Conservation (phyloP, 495 filamentous ascomycete genomes). For the Talaromyces stipitatus region DNA sequence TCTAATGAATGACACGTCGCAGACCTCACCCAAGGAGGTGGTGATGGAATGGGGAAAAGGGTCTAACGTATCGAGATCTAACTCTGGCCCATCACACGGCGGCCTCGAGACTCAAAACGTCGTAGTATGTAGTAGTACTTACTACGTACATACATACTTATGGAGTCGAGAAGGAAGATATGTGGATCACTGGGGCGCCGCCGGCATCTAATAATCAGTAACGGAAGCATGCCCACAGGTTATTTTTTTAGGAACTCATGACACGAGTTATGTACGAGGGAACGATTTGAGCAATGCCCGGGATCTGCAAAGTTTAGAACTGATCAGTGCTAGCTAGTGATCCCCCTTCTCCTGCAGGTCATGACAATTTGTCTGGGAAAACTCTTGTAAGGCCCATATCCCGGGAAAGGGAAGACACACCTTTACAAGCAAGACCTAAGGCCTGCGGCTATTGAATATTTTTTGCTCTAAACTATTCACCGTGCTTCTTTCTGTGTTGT, state of each 20-base stretch:
- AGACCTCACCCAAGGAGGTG: slow-evolving; percentile 13
- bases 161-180: slow-evolving; percentile 5
- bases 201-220: slow-evolving; percentile 9
- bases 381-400: background rate
- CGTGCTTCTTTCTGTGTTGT: background rate
- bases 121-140: background rate
- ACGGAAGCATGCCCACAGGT: background rate
- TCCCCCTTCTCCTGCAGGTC: slow-evolving; percentile 7
- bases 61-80: slow-evolving; percentile 12
- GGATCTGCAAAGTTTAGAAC: slow-evolving; percentile 4
- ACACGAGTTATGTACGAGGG: slow-evolving; percentile 1
- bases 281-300: slow-evolving; percentile 1
- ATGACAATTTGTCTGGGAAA: slow-evolving; percentile 4
- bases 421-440: background rate
- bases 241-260: background rate
- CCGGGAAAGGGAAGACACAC: background rate
- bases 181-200: slow-evolving; percentile 15
- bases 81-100: slow-evolving; percentile 13
- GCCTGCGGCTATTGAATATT: background rate
- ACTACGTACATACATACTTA: slow-evolving; percentile 8
- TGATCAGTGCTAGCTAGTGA: slow-evolving; percentile 4
- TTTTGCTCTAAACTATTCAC: background rate
- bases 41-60: slow-evolving; percentile 42
- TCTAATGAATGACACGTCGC: slow-evolving; percentile 12
- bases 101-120: background rate